Conservation (phyloP, 2,329 filamentous ascomycete genomes). For the Trichoderma lentiforme region DNA sequence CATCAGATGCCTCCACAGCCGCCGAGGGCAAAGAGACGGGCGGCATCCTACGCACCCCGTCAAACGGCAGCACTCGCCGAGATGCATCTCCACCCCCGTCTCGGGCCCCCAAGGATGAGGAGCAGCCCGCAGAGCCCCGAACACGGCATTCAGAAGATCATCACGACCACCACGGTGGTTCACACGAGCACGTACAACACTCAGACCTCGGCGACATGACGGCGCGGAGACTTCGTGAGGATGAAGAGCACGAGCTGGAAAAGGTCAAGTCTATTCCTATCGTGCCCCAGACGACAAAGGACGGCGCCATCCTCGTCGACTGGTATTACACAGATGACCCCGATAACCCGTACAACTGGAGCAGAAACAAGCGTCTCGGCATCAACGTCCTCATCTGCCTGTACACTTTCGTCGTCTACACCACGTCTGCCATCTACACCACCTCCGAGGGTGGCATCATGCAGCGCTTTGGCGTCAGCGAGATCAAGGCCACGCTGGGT, state of each 20-base stretch:
- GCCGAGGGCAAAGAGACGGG: slow-evolving; percentile 21
- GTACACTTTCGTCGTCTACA: slow-evolving; percentile 61
- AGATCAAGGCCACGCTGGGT: slow-evolving; percentile 52
- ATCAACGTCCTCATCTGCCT: slow-evolving; percentile 47
- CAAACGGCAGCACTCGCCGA: slow-evolving; percentile 17
- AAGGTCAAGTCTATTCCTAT: slow-evolving; percentile 48
- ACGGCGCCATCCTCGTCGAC: slow-evolving; percentile 52
- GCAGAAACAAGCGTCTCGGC: slow-evolving; percentile 38
- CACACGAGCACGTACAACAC: slow-evolving; percentile 20
- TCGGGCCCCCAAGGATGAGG: slow-evolving; percentile 12
- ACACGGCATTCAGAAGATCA: neutral
- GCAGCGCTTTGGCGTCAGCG: slow-evolving; percentile 49
- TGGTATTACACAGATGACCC: slow-evolving; percentile 55
- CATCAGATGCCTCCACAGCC: slow-evolving; percentile 25
- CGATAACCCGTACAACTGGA: slow-evolving; percentile 57
- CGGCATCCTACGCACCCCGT: neutral
- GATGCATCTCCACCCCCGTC: neutral
- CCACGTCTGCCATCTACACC: slow-evolving; percentile 46
- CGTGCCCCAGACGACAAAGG: slow-evolving; percentile 45
- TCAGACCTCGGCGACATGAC: neutral
- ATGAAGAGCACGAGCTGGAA: slow-evolving; percentile 37
- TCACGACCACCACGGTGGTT: neutral
- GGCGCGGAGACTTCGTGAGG: slow-evolving; percentile 4
- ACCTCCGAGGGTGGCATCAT: slow-evolving; percentile 47
- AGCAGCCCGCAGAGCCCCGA: neutral